Conservation (phyloP, 768 basidiomycete species). For the Boletus sp. region DNA sequence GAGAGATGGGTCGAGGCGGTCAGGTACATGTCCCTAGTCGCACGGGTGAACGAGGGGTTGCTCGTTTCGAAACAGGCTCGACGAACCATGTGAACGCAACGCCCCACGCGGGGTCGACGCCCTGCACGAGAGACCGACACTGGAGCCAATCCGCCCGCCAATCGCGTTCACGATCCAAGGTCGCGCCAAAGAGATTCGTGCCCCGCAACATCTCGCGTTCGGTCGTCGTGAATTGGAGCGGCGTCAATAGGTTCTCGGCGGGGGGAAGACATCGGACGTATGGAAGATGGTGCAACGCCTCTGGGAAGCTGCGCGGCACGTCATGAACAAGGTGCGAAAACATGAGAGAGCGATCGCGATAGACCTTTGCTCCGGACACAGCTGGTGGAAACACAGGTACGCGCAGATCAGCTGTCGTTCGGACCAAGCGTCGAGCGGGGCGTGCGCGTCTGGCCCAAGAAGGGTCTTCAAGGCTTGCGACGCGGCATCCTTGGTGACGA, state of each 20-base stretch:
- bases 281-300: slow-evolving; percentile 40
- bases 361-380: slow-evolving; percentile 41
- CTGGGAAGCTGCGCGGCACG: slow-evolving; percentile 6
- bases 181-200: slow-evolving; percentile 79
- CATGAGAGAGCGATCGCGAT: background rate
- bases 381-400: slow-evolving; percentile 67
- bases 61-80: background rate
- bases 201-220: slow-evolving; percentile 73
- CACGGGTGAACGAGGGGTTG: slow-evolving; percentile 24
- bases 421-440: slow-evolving; percentile 38
- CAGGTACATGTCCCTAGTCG: slow-evolving; percentile 67
- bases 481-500: slow-evolving; percentile 56
- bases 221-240: slow-evolving; percentile 62
- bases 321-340: slow-evolving; percentile 1
- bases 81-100: slow-evolving; percentile 66
- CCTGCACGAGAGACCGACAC: slow-evolving; percentile 45
- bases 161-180: slow-evolving; percentile 57
- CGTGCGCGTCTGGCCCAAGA: slow-evolving; percentile 27
- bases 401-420: slow-evolving; percentile 67
- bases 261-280: slow-evolving; percentile 73
- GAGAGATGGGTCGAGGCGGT: slow-evolving; percentile 75
- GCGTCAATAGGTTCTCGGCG: slow-evolving; percentile 56
- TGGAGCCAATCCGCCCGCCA: slow-evolving; percentile 65
- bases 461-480: slow-evolving; percentile 42
- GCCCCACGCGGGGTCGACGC: slow-evolving; percentile 41